Conservation (phyloP, 441 rosid genomes). For the Syzygium malaccense region DNA sequence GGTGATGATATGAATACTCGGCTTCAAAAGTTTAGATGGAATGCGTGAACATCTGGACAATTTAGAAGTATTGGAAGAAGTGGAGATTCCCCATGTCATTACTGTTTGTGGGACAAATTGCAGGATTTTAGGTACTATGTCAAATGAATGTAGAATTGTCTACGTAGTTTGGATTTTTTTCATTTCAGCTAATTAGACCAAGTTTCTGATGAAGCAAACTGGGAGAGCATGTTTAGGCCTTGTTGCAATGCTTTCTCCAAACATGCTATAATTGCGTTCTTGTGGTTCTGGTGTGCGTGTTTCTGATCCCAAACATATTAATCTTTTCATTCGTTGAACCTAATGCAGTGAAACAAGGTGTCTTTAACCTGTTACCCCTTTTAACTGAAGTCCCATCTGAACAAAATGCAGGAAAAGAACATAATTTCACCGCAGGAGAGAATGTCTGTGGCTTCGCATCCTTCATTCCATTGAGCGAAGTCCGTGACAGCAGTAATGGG, state of each 20-base stretch:
- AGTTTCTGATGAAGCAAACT: not conserved
- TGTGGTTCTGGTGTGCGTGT: not conserved
- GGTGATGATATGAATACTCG: not conserved
- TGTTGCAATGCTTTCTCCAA: not conserved
- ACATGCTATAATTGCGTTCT: not conserved
- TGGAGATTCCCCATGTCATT: not conserved
- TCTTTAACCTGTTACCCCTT: not conserved
- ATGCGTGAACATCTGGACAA: not conserved
- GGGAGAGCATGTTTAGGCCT: not conserved
- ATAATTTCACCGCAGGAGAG: not conserved
- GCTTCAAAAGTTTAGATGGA: not conserved
- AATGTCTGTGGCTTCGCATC: not conserved
- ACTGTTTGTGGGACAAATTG: not conserved
- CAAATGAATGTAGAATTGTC: not conserved
- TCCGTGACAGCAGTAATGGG: not conserved
- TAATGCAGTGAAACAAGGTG: not conserved
- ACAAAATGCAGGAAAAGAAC: not conserved
- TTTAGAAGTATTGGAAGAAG: not conserved
- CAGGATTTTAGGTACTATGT: not conserved
- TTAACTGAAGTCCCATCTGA: not conserved
- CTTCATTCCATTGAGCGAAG: not conserved
- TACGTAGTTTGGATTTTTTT: not conserved
- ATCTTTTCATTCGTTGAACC: not conserved
- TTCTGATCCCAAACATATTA: not conserved
- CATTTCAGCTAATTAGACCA: not conserved